A percentile compares a stretch with the other conserved stretches of the same genome.
phyloP scores from a whole-genome alignment of 176 grass and related monocot species.

The Oryza australiensis region DNA sequence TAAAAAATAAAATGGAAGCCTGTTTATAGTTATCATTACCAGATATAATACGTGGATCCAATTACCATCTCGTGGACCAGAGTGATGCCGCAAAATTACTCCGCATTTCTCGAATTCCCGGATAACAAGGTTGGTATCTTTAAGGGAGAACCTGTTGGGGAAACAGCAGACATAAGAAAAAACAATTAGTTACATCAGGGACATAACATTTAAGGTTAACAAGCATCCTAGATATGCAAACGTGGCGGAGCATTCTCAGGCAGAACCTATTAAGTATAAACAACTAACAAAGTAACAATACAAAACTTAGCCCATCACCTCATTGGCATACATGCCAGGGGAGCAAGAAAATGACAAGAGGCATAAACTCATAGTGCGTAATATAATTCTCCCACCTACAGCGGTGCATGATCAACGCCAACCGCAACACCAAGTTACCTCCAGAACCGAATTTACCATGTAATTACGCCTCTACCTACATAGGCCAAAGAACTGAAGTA shows the following conservation, averaged over 20 bases:
- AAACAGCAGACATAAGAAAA: conserved; percentile 9
- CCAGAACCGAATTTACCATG: conserved; percentile 23
- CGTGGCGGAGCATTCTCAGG: not conserved
- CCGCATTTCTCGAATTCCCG: conserved; percentile 92
- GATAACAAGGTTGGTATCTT: conserved; percentile 77
- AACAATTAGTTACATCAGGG: conserved; percentile 8
- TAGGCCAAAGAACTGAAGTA: conserved; percentile 1
- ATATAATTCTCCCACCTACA: not conserved
- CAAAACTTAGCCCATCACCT: not conserved
- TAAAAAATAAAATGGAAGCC: not conserved
- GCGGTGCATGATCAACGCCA: not conserved
- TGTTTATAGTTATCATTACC: conserved; percentile 44
- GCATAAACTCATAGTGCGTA: not conserved
- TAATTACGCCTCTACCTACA: not conserved
- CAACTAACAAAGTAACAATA: not conserved
- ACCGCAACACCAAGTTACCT: not conserved
- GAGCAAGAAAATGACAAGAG: not conserved
- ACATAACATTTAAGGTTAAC: not conserved
- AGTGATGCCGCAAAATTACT: conserved; percentile 76
- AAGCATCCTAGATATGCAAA: not conserved
- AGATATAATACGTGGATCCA: conserved; percentile 95
- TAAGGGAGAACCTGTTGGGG: conserved; percentile 56
- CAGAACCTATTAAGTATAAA: not conserved
- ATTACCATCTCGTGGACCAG: conserved; percentile 76
- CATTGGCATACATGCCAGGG: not conserved